phyloP scores from a whole-genome alignment of 1,139 yeast species.

The Diutina sp. region DNA sequence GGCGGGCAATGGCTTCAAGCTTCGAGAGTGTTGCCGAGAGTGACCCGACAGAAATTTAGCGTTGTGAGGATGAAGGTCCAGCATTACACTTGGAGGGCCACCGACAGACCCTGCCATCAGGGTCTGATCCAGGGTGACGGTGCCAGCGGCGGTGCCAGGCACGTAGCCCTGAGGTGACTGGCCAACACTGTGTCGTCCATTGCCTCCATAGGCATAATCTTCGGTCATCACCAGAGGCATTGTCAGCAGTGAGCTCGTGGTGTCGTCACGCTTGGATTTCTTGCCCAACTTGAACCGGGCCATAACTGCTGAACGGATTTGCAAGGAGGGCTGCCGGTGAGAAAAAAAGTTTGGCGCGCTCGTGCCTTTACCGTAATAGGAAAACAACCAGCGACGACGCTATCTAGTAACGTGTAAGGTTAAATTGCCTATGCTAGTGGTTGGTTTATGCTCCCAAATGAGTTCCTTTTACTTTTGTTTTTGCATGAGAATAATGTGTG shows the following conservation, averaged over 20 bases:
- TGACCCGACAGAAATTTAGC: not conserved
- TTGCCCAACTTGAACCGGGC: slow-evolving; percentile 19
- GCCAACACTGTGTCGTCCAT: not conserved
- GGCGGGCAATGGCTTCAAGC: not conserved
- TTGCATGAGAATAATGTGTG: not conserved
- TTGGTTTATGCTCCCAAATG: no score
- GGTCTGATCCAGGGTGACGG: not conserved
- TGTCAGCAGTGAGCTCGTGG: not conserved
- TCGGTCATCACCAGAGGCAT: slow-evolving; percentile 2
- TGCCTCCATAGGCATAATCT: not conserved
- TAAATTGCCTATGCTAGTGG: no score
- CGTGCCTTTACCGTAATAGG: not conserved
- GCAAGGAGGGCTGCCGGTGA: not conserved
- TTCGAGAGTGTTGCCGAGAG: not conserved
- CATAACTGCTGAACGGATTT: slow-evolving; percentile 7
- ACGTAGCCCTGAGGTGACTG: slow-evolving; percentile 5
- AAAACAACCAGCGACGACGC: not conserved
- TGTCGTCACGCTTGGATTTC: slow-evolving; percentile 9
- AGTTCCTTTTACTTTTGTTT: no score
- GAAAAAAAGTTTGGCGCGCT: not conserved
- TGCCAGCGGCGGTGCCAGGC: slow-evolving; percentile 2
- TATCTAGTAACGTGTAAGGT: not conserved
- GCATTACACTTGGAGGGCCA: not conserved
- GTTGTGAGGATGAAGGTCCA: not conserved
- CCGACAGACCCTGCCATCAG: not conserved